phyloP scores from a whole-genome alignment of 2,329 filamentous ascomycete genomes.

The Cordyceps javanica region DNA sequence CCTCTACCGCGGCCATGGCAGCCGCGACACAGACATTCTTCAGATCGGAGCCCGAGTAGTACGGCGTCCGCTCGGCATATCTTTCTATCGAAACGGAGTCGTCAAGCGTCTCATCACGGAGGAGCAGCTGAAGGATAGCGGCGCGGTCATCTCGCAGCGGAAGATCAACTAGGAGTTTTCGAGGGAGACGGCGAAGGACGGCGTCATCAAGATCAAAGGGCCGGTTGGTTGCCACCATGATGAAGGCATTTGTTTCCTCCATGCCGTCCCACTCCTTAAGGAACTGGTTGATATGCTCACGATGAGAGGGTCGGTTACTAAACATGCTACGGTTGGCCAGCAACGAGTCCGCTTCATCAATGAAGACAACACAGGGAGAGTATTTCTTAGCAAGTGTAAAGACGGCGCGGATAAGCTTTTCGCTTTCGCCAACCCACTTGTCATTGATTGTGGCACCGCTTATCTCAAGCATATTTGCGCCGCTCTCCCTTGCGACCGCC shows the following conservation, averaged over 20 bases:
- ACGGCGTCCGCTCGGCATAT: constrained; percentile 61
- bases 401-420: constrained; percentile 91
- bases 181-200: constrained; percentile 68
- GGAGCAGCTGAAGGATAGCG: constrained; percentile 64
- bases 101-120: constrained; percentile 61
- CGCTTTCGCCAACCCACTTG: constrained; percentile 92
- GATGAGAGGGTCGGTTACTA: constrained; percentile 62
- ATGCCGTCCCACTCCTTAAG: constrained; percentile 95
- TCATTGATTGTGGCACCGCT: constrained; percentile 89
- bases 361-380: constrained; percentile 87
- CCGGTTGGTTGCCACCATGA: constrained; percentile 96
- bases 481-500: constrained; percentile 61
- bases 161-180: constrained; percentile 67
- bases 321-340: constrained; percentile 69
- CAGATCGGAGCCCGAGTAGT: constrained; percentile 77
- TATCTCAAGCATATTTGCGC: constrained; percentile 74
- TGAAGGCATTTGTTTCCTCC: constrained; percentile 74
- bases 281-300: constrained; percentile 95
- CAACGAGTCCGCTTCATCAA: constrained; percentile 93
- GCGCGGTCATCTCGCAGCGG: constrained; percentile 60
- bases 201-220: constrained; percentile 93
- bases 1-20: constrained; percentile 70
- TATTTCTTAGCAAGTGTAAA: constrained; percentile 90
- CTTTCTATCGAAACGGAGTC: constrained; percentile 52
- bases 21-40: constrained; percentile 79